A percentile compares a stretch with the other conserved stretches of the same genome.
Conservation (phyloP, 2,329 filamentous ascomycete species). For the Massarina eburnea region DNA sequence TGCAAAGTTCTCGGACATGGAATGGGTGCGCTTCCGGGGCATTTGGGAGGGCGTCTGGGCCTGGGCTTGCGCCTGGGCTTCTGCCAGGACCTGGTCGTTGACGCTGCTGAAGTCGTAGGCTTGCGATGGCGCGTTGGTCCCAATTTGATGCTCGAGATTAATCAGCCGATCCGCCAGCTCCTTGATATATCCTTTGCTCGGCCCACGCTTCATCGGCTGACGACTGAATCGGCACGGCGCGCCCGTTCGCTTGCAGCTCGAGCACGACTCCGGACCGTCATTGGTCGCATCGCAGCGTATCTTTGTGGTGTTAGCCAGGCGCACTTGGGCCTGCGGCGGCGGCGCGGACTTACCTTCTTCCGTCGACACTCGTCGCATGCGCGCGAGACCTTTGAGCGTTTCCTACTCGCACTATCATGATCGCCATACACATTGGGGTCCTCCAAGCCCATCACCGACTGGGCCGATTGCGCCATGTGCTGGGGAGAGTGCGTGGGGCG, state of each 20-base stretch:
- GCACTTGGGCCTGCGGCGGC: not conserved
- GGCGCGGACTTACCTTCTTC: constrained; percentile 38
- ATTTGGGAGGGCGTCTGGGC: constrained; percentile 35
- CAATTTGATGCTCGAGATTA: constrained; percentile 41
- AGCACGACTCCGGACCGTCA: constrained; percentile 44
- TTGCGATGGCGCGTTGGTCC: constrained; percentile 26
- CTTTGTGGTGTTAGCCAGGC: constrained; percentile 25
- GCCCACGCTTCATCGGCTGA: constrained; percentile 46
- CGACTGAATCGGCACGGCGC: constrained; percentile 45
- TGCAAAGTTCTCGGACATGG: constrained; percentile 40
- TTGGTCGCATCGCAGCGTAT: constrained; percentile 45
- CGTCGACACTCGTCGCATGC: constrained; percentile 46
- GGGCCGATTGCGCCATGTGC: constrained; percentile 45
- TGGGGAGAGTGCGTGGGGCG: constrained; percentile 42
- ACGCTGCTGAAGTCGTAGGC: constrained; percentile 34
- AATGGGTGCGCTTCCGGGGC: constrained; percentile 41
- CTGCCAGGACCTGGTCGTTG: constrained; percentile 31
- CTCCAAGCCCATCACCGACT: constrained; percentile 41
- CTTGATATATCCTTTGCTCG: constrained; percentile 47
- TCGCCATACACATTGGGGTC: constrained; percentile 37
- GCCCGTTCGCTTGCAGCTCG: constrained; percentile 44
- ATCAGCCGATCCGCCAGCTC: constrained; percentile 44
- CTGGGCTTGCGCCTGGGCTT: constrained; percentile 33
- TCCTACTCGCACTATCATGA: constrained; percentile 37
- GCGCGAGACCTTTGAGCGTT: constrained; percentile 46